Base-by-base conservation (phyloP, 164 flowering plant genomes). In the Vitis rotundifolia region DNA sequence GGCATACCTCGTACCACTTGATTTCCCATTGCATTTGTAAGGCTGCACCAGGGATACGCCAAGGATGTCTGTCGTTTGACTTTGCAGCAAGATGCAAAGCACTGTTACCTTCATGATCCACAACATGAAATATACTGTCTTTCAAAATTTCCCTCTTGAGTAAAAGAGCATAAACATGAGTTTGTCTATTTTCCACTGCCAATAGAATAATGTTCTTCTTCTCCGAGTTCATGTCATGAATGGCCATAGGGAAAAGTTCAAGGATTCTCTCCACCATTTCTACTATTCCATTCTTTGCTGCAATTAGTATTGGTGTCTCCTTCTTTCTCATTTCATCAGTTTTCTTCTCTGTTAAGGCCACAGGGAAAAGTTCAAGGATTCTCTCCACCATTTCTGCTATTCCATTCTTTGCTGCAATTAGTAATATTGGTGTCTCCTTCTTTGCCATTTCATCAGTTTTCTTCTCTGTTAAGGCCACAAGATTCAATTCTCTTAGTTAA, bases 221-320 rank as follows among this genome's bases (percentile, higher is more conserved):
- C 0, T 65, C 49, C 0, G 53, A 13, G 26, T 68, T 49, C 53
- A 44, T 15, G 11, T 76, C 73, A 5, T 72, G 58, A 16, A 76
- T 65, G 22, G 79, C 79, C n/a, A n/a, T n/a, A 0, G 79, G 79
- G 44, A 68, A 72, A 7, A 3, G 47, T 9, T 72, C 50, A 2
- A 76, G 73, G 8, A 76, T 72, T 50, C 19, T 54, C 4, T 65
- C 64, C 37, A 77, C 73, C 51, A 77, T 77, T 58, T 72, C 76
- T 0, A 49, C 12, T 31, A 73, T 62, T 8, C 79, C 79, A 6
- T 12, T 68, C 31, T 65, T 72, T 11, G 75, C 75, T 11, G 75
- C 75, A 4, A 73, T 10, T n/a, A 73, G 14, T 60, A 73, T 22
- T 0, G 75, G 61, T 2, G 75, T 52, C 62, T 67, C 71, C 13